Conservation (phyloP, 1,139 yeast genomes). For the Candida mesenterica region DNA sequence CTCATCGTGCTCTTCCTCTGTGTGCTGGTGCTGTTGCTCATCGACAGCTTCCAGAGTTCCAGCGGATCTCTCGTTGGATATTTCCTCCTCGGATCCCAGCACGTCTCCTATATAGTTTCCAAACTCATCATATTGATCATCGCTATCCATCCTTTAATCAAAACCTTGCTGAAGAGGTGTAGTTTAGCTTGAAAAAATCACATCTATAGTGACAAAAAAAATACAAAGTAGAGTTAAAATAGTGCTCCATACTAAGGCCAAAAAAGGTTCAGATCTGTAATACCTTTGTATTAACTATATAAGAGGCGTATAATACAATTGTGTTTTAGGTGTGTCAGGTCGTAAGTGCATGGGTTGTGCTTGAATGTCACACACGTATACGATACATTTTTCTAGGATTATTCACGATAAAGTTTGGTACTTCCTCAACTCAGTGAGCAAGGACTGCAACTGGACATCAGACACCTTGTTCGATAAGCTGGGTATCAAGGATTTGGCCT, state of each 20-base stretch:
- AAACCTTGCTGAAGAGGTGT: no score
- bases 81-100: constrained; percentile 36
- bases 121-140: constrained; percentile 76
- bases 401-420: constrained; percentile 44
- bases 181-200: no score
- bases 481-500: constrained; percentile 92
- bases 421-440: constrained; percentile 81
- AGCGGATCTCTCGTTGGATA: constrained; percentile 9
- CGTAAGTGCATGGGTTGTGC: no score
- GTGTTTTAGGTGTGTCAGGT: no score
- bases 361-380: no score
- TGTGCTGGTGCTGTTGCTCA: constrained; percentile 11
- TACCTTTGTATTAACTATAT: constrained; percentile 1
- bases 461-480: constrained; percentile 77
- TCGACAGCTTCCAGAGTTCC: constrained; percentile 10
- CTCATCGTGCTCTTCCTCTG: constrained; percentile 17
- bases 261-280: no score
- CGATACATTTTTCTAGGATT: no score
- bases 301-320: constrained; percentile 1
- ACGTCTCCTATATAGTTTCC: constrained; percentile 66
- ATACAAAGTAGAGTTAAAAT: no score
- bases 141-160: constrained; percentile 19
- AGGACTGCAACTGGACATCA: constrained; percentile 82
- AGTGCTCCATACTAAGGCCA: no score
- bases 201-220: no score